Conservation (phyloP, 768 basidiomycete species). For the Rubroboletus pulcherrimus region DNA sequence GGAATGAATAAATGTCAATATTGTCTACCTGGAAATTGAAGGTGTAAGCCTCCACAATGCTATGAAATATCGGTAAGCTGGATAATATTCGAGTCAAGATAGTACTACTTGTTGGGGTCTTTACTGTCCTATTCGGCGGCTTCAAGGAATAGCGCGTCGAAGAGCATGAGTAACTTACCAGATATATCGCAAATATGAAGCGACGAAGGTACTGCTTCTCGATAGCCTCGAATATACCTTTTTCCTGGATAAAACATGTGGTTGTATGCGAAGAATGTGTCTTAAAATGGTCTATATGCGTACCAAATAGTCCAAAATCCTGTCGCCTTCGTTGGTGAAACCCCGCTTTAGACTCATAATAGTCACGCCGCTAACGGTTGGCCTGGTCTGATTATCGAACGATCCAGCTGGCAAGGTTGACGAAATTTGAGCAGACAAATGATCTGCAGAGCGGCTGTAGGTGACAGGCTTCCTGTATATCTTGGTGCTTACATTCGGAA, state of each 20-base stretch:
- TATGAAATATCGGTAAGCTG: conserved; percentile 29
- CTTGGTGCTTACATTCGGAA: conserved; percentile 46
- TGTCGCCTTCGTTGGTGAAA: conserved; percentile 79
- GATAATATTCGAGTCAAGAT: conserved; percentile 2
- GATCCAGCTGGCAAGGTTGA: conserved; percentile 32
- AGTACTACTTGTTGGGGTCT: conserved; percentile 75
- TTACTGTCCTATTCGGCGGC: conserved; percentile 60
- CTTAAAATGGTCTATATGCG: conserved; percentile 23
- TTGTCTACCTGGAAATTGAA: conserved; percentile 72
- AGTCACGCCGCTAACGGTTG: conserved; percentile 60
- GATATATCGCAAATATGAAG: conserved; percentile 81
- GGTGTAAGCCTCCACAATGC: conserved; percentile 84
- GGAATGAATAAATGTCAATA: not conserved
- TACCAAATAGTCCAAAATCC: conserved; percentile 77
- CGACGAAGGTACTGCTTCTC: conserved; percentile 81
- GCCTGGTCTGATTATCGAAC: conserved; percentile 36
- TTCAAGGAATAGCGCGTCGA: not conserved
- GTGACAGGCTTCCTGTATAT: not conserved
- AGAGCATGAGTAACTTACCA: conserved; percentile 44
- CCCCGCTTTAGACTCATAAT: conserved; percentile 74
- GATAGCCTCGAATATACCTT: conserved; percentile 83
- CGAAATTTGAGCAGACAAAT: conserved; percentile 30
- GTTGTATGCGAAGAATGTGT: conserved; percentile 9
- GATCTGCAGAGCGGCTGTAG: conserved; percentile 14
- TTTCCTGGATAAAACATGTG: conserved; percentile 48